These are phyloP conservation scores for Acmispon strigosus DNA, from an alignment of 306 rosid species.

Conservation along the genomic window DNA sequence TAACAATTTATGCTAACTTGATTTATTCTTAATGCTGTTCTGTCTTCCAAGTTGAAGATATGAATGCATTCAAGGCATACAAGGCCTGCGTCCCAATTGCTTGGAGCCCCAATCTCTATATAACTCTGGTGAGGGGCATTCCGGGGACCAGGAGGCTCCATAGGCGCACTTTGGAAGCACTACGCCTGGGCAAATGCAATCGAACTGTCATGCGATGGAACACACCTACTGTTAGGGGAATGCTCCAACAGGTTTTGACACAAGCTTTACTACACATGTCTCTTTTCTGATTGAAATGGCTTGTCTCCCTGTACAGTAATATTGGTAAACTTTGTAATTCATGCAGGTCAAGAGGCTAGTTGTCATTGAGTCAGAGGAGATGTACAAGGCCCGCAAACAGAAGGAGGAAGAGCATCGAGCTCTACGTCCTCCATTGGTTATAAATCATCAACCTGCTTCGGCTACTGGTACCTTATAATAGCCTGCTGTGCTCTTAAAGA, in stretches of 20 bases:
- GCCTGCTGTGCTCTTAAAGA: slow-evolving; percentile 11
- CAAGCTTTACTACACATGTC: neutral
- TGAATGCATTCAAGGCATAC: slow-evolving; percentile 91
- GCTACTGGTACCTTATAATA: slow-evolving; percentile 40
- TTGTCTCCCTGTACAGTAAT: neutral
- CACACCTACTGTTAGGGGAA: slow-evolving; percentile 88
- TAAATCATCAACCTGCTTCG: slow-evolving; percentile 56
- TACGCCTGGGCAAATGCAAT: slow-evolving; percentile 73
- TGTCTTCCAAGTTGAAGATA: slow-evolving; percentile 42
- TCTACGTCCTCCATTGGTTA: slow-evolving; percentile 56
- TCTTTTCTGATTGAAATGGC: neutral
- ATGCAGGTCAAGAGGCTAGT: slow-evolving; percentile 83
- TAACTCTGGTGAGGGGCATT: slow-evolving; percentile 88
- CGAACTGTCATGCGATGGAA: slow-evolving; percentile 95
- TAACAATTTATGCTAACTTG: neutral
- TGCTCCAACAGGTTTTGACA: slow-evolving; percentile 73
- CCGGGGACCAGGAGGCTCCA: slow-evolving; percentile 92
- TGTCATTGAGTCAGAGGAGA: slow-evolving; percentile 82
- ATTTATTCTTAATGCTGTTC: slow-evolving; percentile 21
- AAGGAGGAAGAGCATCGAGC: slow-evolving; percentile 55
- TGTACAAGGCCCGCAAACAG: slow-evolving; percentile 78
- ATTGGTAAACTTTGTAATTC: slow-evolving; percentile 5
- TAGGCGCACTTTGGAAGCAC: slow-evolving; percentile 85
- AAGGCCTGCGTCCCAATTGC: slow-evolving; percentile 76
- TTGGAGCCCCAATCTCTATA: slow-evolving; percentile 79